phyloP scores from a whole-genome alignment of 2,329 filamentous ascomycete species.

The Emergomyces pasteurianus region DNA sequence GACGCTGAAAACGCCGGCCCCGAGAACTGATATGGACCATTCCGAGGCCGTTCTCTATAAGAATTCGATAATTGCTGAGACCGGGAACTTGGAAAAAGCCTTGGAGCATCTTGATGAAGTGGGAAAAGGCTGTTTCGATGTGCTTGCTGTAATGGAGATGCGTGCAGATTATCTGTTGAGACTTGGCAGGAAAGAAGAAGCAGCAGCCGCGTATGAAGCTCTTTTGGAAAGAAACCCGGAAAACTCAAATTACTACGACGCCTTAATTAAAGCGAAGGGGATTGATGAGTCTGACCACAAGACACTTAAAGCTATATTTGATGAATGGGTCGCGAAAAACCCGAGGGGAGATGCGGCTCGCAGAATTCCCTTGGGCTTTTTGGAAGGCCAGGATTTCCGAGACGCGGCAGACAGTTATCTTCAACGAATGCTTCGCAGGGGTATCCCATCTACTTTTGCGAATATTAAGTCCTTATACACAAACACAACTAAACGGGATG shows the following conservation, averaged over 20 bases:
- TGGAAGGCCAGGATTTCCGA: conserved; percentile 71
- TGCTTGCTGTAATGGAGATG: conserved; percentile 72
- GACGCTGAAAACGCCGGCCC: conserved; percentile 70
- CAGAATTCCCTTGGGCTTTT: conserved; percentile 79
- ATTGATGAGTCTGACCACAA: conserved; percentile 50
- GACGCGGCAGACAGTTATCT: conserved; percentile 68
- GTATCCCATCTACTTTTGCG: conserved; percentile 89
- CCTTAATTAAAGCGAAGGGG: conserved; percentile 56
- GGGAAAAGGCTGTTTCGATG: conserved; percentile 68
- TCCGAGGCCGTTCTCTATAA: conserved; percentile 93
- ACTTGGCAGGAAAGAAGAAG: conserved; percentile 66
- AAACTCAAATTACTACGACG: conserved; percentile 73
- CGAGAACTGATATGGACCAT: conserved; percentile 74
- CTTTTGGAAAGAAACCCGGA: conserved; percentile 82
- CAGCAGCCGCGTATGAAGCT: conserved; percentile 65
- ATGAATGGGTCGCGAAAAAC: conserved; percentile 68
- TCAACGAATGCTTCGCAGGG: conserved; percentile 74
- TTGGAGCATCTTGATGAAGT: conserved; percentile 73
- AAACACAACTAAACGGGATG: conserved; percentile 64
- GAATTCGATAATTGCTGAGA: conserved; percentile 85
- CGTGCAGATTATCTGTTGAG: conserved; percentile 73
- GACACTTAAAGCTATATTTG: conserved; percentile 61
- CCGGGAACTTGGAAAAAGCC: conserved; percentile 69
- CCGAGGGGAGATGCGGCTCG: conserved; percentile 74
- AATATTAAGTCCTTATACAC: conserved; percentile 91